A percentile compares a stretch with the other conserved stretches of the same genome.
Conservation (phyloP, 352 stramenopile species). For the Phytophthora pisi region DNA sequence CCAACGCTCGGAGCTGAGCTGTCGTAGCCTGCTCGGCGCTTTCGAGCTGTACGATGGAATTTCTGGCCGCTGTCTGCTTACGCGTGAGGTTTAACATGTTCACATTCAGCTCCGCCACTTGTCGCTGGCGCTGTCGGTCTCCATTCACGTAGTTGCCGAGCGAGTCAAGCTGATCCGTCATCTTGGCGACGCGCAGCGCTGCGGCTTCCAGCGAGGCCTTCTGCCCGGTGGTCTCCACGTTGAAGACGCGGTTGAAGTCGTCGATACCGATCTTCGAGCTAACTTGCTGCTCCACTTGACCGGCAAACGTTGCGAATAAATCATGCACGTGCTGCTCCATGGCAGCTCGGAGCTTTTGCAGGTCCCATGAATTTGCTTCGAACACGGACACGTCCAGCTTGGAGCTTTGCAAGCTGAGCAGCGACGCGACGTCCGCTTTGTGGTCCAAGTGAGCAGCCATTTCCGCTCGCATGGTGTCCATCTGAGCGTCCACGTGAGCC, state of each 20-base stretch:
- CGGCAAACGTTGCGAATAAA: constrained; percentile 62
- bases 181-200: constrained; percentile 50
- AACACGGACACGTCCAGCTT: constrained; percentile 74
- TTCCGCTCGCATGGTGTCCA: constrained; percentile 45
- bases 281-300: constrained; percentile 59
- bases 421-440: constrained; percentile 47
- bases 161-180: constrained; percentile 55
- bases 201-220: constrained; percentile 55
- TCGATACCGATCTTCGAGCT: constrained; percentile 57
- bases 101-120: constrained; percentile 53
- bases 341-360: constrained; percentile 55
- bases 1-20: constrained; percentile 29
- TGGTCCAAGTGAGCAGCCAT: constrained; percentile 35
- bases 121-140: constrained; percentile 53
- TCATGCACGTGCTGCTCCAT: constrained; percentile 68
- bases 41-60: constrained; percentile 51
- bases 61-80: constrained; percentile 53
- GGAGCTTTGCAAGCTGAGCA: constrained; percentile 46
- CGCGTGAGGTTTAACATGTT: constrained; percentile 53
- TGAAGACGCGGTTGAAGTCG: constrained; percentile 77
- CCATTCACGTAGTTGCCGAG: constrained; percentile 52
- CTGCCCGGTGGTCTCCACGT: constrained; percentile 53
- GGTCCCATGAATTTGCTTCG: constrained; percentile 54
- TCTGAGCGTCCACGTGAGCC: constrained; percentile 36
- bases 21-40: constrained; percentile 35